Conservation (phyloP, 805 yeast species). For the Wickerhamomyces queroliae region DNA sequence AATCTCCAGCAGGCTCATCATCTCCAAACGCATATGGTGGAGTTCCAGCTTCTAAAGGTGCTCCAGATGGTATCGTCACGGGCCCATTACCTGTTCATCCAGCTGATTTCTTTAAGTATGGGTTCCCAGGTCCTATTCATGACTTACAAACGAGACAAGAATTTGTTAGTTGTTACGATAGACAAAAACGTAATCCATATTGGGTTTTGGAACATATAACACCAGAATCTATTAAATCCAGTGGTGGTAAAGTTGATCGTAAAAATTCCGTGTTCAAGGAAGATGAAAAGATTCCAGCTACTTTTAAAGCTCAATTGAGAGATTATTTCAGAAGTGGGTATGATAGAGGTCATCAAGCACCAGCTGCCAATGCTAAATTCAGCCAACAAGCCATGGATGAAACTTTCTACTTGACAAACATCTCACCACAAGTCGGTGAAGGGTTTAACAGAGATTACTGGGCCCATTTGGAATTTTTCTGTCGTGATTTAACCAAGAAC, state of each 20-base stretch:
- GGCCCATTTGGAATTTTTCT: slow-evolving; percentile 94
- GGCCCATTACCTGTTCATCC: slow-evolving; percentile 52
- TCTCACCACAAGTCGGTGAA: slow-evolving; percentile 95
- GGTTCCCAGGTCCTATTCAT: slow-evolving; percentile 93
- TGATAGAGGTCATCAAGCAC: slow-evolving; percentile 96
- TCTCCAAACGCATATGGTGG: slow-evolving; percentile 5
- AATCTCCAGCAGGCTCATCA: background rate
- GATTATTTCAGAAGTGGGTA: slow-evolving; percentile 95
- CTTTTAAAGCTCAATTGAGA: slow-evolving; percentile 67
- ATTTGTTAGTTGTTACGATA: slow-evolving; percentile 80
- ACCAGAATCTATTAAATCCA: slow-evolving; percentile 51
- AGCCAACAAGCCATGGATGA: slow-evolving; percentile 92
- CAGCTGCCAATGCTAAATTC: slow-evolving; percentile 95
- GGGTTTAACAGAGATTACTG: slow-evolving; percentile 97
- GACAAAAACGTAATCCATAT: slow-evolving; percentile 79
- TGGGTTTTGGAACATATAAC: slow-evolving; percentile 88
- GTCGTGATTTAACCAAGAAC: slow-evolving; percentile 64
- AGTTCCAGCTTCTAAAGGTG: slow-evolving; percentile 3
- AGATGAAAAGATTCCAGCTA: slow-evolving; percentile 74
- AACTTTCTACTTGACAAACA: slow-evolving; percentile 83
- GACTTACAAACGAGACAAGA: slow-evolving; percentile 72
- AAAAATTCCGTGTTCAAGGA: slow-evolving; percentile 80
- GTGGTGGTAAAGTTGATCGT: slow-evolving; percentile 56
- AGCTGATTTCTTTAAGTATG: slow-evolving; percentile 78
- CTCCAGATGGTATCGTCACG: slow-evolving; percentile 14